Evolutionary conservation across 75 land plant species (phyloP).

Genomic region (Pinus tabuliformis): DNA sequence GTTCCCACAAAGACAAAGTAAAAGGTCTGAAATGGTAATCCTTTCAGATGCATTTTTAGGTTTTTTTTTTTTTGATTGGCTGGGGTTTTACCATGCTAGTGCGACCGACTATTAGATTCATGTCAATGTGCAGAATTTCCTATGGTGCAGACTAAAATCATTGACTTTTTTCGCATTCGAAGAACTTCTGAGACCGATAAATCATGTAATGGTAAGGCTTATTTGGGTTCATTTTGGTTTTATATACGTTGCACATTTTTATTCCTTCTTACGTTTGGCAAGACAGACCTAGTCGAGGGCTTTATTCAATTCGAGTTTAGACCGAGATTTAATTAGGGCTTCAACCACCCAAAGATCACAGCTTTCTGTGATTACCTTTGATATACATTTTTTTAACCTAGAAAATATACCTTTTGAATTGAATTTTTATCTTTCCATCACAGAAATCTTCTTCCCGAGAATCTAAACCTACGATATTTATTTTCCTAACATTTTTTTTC

Average conservation of each 20-base stretch:
- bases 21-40: conserved; percentile 2
- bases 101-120: neutral
- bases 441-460: neutral
- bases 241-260: neutral
- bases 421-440: too few relatives aligned
- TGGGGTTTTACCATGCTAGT: neutral
- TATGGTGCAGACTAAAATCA: conserved; percentile 25
- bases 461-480: neutral
- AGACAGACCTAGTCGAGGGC: too few relatives aligned
- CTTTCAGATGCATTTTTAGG: neutral
- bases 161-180: conserved; percentile 29
- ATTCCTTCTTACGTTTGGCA: too few relatives aligned
- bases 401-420: too few relatives aligned
- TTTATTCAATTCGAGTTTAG: neutral
- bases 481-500: neutral
- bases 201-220: neutral
- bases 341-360: too few relatives aligned
- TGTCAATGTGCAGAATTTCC: conserved; percentile 25
- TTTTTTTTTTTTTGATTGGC: neutral
- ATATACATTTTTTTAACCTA: too few relatives aligned
- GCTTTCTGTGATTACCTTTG: too few relatives aligned
- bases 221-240: neutral
- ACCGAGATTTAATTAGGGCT: neutral
- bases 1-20: conserved; percentile 29
- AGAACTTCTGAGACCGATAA: conserved; percentile 7